Base-by-base conservation (phyloP, 106 monocot species). In the Apostasia shenzhenica region DNA sequence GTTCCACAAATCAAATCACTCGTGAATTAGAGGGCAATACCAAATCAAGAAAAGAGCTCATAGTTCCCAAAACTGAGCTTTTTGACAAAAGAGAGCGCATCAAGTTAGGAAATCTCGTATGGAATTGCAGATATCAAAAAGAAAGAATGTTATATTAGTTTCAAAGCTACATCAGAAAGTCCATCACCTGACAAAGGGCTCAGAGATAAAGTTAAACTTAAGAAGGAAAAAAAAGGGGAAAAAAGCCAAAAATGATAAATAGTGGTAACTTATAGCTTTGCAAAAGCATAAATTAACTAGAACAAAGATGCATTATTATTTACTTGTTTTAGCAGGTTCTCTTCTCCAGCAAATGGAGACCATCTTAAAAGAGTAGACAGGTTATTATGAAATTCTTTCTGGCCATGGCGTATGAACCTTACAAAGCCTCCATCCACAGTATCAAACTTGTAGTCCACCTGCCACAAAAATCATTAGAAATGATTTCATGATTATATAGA, bases 361-460 rank as follows among this genome's bases (percentile, higher is more conserved):
- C 94, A 94, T 75, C 77, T 81, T 48, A 94, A 71, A 55, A 94
- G 70, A 57, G 77, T 76, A 48, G 74, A 79, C 54, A 94, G 71
- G 76, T 83, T 91, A 56, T 83, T 75, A 49, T 66, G 63, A 74
- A 85, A 91, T 6, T 81, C 83, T n/a, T 64, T 78, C 45, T 83
- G 54, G 54, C 67, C 66, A 67, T 83, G 69, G 41, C 77, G 74
- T 37, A 83, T 44, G 56, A 85, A 45, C 51, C 75, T 77, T 52
- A 61, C 58, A 57, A 70, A 68, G 58, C 39, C 65, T 73, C 75
- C 68, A 57, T 65, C 77, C 10, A 54, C 47, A 40, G 41, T 43
- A 76, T 83, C 69, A 64, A 81, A 73, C 53, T 83, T 77, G 80
- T 91, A 94, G 67, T 91, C 88, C 26, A 91, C 88, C 94, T 94